Evolutionary conservation across 164 flowering plant species (phyloP), one percentile per base, ranked within the genome.

Genomic region (Vitis rotundifolia): DNA sequence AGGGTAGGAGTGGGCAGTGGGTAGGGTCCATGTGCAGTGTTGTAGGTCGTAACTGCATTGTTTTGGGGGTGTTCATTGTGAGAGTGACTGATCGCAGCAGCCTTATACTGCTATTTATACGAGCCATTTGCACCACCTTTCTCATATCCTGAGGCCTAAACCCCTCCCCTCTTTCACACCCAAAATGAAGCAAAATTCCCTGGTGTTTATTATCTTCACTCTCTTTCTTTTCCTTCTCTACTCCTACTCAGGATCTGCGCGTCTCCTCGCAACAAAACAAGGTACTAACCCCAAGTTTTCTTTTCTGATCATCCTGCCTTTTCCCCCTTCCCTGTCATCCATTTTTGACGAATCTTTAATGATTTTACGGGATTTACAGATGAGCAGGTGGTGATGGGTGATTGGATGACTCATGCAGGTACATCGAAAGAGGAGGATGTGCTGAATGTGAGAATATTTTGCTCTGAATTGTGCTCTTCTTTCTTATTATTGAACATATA

Each of bases 171-270:
- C 26, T 22, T 22, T 22, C 26, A 22, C 26, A 22, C 26, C 0
- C 44, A 5, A 37, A 58, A 78, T 75, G 78, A 78, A 62, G 68
- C 76, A 28, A 44, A 69, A 67, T 53, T 68, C 56, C 52, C 49
- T 9, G 31, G 49, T 44, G 11, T 37, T 75, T 50, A 49, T 75
- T 15, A 16, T 65, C 67, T 19, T 73, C 59, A 67, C 70, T 28
- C 63, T 74, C 65, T 13, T 68, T n/a, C 60, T 70, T 14, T 56
- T 68, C 11, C 71, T 75, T 28, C 53, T 72, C 16, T 58, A 44
- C 58, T 66, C 66, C 56, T 29, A 15, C 57, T 18, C 67, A 13
- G 29, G 76, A 53, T 29, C 58, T 22, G 77, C 77, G 50, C 79
- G 77, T 59, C 58, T 64, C 48, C 29, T 64, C 8, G 11, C 31